Conservation (phyloP, 2,329 filamentous ascomycete genomes). For the Talaromyces sp. region DNA sequence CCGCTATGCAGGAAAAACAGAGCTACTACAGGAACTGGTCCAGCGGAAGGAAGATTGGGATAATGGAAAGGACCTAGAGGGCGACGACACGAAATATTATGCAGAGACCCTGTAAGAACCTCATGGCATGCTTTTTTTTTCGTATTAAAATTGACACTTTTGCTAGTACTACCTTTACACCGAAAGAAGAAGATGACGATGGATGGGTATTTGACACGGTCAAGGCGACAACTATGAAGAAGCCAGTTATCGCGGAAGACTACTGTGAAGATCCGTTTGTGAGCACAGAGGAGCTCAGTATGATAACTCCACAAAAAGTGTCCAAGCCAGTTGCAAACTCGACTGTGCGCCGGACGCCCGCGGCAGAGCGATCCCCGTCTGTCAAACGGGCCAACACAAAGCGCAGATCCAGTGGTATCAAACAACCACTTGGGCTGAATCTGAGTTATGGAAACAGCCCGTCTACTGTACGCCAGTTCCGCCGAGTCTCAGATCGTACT, state of each 20-base stretch:
- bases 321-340: slow-evolving; percentile 52
- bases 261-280: slow-evolving; percentile 32
- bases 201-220: slow-evolving; percentile 97
- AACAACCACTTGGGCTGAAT: slow-evolving; percentile 78
- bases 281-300: slow-evolving; percentile 33
- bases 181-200: slow-evolving; percentile 68
- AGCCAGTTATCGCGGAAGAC: slow-evolving; percentile 31
- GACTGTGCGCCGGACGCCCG: slow-evolving; percentile 47
- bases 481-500: slow-evolving; percentile 71
- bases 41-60: slow-evolving; percentile 76
- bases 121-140: background rate
- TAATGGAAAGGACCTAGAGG: slow-evolving; percentile 61
- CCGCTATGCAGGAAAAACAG: slow-evolving; percentile 76
- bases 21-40: slow-evolving; percentile 81
- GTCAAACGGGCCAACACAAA: slow-evolving; percentile 34
- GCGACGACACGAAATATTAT: slow-evolving; percentile 77
- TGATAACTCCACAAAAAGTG: slow-evolving; percentile 40
- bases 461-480: slow-evolving; percentile 87
- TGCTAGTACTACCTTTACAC: slow-evolving; percentile 55
- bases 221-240: slow-evolving; percentile 53
- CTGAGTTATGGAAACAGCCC: slow-evolving; percentile 91
- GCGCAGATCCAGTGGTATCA: slow-evolving; percentile 47
- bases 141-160: slow-evolving; percentile 12
- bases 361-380: slow-evolving; percentile 39
- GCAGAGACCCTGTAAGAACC: slow-evolving; percentile 71